Evolutionary conservation across 2,329 filamentous ascomycete genomes (phyloP).

Genomic region (Mycogone perniciosa): DNA sequence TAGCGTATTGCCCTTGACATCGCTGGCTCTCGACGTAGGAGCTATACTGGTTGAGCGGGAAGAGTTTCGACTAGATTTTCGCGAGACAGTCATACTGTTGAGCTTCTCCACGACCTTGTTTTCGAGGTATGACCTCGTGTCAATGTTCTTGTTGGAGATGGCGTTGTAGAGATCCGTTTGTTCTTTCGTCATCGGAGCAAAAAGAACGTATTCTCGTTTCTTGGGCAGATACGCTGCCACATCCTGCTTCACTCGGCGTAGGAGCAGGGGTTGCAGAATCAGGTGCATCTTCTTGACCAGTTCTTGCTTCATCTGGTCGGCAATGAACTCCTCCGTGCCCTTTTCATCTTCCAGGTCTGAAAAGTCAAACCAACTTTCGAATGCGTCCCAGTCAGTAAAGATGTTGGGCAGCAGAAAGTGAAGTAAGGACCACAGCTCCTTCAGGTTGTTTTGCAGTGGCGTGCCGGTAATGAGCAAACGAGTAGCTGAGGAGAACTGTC

Average conservation of each 20-base stretch:
- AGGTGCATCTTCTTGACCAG: constrained; percentile 73
- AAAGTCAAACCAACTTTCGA: constrained; percentile 96
- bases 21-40: constrained; percentile 11
- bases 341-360: constrained; percentile 81
- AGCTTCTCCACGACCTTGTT: constrained; percentile 67
- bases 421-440: constrained; percentile 88
- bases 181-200: constrained; percentile 82
- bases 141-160: constrained; percentile 49
- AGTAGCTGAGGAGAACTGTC: constrained; percentile 84
- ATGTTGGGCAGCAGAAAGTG: constrained; percentile 91
- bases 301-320: constrained; percentile 58
- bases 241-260: constrained; percentile 86
- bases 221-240: constrained; percentile 88
- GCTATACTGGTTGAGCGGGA: constrained; percentile 34
- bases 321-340: constrained; percentile 70
- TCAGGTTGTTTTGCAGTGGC: constrained; percentile 89
- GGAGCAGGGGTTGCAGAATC: constrained; percentile 82
- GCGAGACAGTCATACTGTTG: constrained; percentile 23
- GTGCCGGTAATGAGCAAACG: constrained; percentile 91
- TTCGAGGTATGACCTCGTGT: constrained; percentile 71
- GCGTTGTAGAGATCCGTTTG: constrained; percentile 83
- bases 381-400: constrained; percentile 88
- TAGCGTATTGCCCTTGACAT: constrained; percentile 16
- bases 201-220: constrained; percentile 93
- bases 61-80: constrained; percentile 25